phyloP scores from a whole-genome alignment of 2,329 filamentous ascomycete species.

The Cladosporium austrohemisphaericum region DNA sequence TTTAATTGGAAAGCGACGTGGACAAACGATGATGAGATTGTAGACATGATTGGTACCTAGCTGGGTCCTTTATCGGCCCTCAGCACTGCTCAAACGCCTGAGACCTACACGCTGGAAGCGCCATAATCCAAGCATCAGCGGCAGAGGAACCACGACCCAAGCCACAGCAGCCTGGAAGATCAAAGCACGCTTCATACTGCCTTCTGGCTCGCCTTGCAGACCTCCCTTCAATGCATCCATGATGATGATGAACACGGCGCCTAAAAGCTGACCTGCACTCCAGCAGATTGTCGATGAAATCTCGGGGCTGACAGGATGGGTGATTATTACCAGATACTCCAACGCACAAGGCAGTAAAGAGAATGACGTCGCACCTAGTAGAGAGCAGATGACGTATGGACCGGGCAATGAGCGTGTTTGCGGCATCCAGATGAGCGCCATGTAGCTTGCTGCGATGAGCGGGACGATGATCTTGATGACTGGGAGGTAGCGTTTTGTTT shows the following conservation, averaged over 20 bases:
- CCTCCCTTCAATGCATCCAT: constrained; percentile 67
- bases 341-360: constrained; percentile 76
- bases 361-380: constrained; percentile 79
- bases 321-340: constrained; percentile 83
- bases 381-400: constrained; percentile 68
- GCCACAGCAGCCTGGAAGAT: constrained; percentile 75
- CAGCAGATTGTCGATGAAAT: constrained; percentile 80
- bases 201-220: constrained; percentile 30
- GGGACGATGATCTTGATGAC: constrained; percentile 73
- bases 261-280: constrained; percentile 80
- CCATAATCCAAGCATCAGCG: constrained; percentile 62
- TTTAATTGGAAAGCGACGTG: no score
- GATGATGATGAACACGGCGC: constrained; percentile 78
- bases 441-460: constrained; percentile 63
- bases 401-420: constrained; percentile 58
- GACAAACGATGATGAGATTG: no score
- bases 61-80: neutral
- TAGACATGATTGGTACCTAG: no score
- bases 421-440: constrained; percentile 79
- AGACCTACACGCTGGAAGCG: constrained; percentile 10
- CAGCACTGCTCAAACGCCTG: constrained; percentile 4
- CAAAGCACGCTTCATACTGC: constrained; percentile 70
- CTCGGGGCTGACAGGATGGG: constrained; percentile 81
- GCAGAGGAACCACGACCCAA: constrained; percentile 61
- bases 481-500: constrained; percentile 72